Base-by-base conservation (phyloP, 352 stramenopile genomes). In the Pythium guiyangense region DNA sequence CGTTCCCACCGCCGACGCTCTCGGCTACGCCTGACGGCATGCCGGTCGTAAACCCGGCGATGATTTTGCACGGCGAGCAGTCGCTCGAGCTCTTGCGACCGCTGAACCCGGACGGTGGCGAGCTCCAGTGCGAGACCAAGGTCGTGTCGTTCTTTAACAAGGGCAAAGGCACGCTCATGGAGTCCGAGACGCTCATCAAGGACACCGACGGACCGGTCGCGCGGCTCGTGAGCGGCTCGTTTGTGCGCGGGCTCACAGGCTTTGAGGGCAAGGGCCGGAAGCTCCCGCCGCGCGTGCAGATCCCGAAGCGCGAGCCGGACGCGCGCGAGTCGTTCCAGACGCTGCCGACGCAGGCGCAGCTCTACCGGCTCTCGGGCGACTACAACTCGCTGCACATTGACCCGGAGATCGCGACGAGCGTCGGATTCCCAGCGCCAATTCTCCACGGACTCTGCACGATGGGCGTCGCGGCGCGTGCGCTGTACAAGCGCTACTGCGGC, bases 341-440 rank as follows among this genome's bases (percentile, higher is more conserved):
- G 9, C 79, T 72, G 49, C 68, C 74, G 2, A 67, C 77, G 44
- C 83, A 92, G 60, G 89, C 96, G 42, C 81, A 97, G 47, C 65
- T 98, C 52, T 98, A 98, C 77, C 85, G 94, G 51, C 73, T 98
- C 46, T 97, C 84, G 54, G 96, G 94, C 17, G 96, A 98, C 77
- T 97, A 97, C 68, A 98, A 98, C 70, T 73, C 87, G 64, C 86
- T 98, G 61, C 96, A 98, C 71, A 83, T 98, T 54, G 88, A 97
- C 65, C 83, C 84, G 6, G 75, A 83, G 63, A 86, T 94, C 63
- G 92, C 77, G 20, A 69, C 70, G 73, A 84, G 74, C 59, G 74
- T 79, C 31, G 79, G 71, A 50, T 97, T 90, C 63, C 84, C 89
- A 49, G 68, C 80, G 52, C 92, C 94, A 25, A 93, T 98, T 42